These are phyloP conservation scores for Asterionellopsis glacialis DNA, from an alignment of 108 stramenopile species.

Conservation along the genomic window DNA sequence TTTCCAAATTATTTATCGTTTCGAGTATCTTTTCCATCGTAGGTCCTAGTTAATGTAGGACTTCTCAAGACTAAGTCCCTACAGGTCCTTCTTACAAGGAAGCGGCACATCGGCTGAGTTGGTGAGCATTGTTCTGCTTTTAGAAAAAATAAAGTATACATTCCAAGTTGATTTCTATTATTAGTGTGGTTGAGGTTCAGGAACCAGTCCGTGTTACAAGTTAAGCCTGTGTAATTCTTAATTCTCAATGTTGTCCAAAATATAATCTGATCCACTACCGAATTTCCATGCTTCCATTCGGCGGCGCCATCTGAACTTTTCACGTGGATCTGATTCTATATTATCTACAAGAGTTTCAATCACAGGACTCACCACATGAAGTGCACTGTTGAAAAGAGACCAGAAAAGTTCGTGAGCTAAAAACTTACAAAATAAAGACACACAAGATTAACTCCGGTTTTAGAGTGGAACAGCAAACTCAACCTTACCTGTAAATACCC, in stretches of 20 bases:
- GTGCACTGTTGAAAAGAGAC: conserved; percentile 3
- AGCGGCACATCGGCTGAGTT: too few species aligned
- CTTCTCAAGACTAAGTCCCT: too few species aligned
- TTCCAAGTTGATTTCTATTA: background rate
- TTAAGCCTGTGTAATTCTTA: background rate
- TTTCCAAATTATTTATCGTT: too few species aligned
- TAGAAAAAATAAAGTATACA: too few species aligned
- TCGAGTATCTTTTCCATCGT: too few species aligned
- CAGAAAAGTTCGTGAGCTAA: background rate
- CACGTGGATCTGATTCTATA: conserved; percentile 33
- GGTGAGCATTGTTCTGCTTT: too few species aligned
- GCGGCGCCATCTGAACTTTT: conserved; percentile 37
- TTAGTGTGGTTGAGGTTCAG: background rate
- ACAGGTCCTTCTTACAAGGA: too few species aligned
- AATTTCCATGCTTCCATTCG: conserved; percentile 76
- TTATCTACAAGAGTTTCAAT: conserved; percentile 37
- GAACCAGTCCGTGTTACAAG: background rate
- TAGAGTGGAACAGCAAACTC: conserved; percentile 17
- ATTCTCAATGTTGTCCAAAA: conserved; percentile 23
- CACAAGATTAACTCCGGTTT: too few species aligned
- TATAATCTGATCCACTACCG: conserved; percentile 79
- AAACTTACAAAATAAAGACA: too few species aligned
- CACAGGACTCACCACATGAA: conserved; percentile 5
- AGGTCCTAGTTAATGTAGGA: too few species aligned
- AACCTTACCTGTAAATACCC: conserved; percentile 39